Evolutionary conservation across 2,329 filamentous ascomycete genomes (phyloP).

Genomic region (Nemania serpens): DNA sequence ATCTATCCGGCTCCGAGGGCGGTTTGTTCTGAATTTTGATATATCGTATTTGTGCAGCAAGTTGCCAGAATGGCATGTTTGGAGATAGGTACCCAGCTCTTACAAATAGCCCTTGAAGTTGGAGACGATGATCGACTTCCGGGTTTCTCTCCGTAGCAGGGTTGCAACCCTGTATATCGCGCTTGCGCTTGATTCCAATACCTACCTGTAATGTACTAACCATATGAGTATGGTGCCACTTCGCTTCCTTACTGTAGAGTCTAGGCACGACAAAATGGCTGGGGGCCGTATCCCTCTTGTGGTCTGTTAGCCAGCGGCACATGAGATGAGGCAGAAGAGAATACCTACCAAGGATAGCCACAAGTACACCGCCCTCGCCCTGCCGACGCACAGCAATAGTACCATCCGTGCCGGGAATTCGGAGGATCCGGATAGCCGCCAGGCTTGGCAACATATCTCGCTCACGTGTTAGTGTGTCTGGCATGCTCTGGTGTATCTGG

Average conservation of each 20-base stretch:
- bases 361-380: slow-evolving; percentile 20
- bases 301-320: slow-evolving; percentile 27
- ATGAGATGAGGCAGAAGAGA: slow-evolving; percentile 22
- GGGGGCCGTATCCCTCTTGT: too few relatives aligned
- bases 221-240: background rate
- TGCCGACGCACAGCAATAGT: background rate
- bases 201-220: background rate
- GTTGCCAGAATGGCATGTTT: too few relatives aligned
- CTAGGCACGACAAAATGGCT: too few relatives aligned
- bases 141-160: slow-evolving; percentile 18
- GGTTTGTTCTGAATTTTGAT: too few relatives aligned
- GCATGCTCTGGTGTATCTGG: background rate
- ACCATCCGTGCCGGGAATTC: slow-evolving; percentile 8
- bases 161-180: slow-evolving; percentile 27
- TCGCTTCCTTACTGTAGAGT: too few relatives aligned
- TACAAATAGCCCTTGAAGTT: too few relatives aligned
- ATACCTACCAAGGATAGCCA: slow-evolving; percentile 7
- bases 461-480: background rate
- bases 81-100: too few relatives aligned
- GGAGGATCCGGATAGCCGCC: slow-evolving; percentile 27
- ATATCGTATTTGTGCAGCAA: too few relatives aligned
- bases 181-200: slow-evolving; percentile 34
- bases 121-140: slow-evolving; percentile 20
- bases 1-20: too few relatives aligned
- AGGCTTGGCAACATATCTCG: slow-evolving; percentile 1